phyloP scores from a whole-genome alignment of 2,329 filamentous ascomycete species.

The Pseudogymnoascus sp. region DNA sequence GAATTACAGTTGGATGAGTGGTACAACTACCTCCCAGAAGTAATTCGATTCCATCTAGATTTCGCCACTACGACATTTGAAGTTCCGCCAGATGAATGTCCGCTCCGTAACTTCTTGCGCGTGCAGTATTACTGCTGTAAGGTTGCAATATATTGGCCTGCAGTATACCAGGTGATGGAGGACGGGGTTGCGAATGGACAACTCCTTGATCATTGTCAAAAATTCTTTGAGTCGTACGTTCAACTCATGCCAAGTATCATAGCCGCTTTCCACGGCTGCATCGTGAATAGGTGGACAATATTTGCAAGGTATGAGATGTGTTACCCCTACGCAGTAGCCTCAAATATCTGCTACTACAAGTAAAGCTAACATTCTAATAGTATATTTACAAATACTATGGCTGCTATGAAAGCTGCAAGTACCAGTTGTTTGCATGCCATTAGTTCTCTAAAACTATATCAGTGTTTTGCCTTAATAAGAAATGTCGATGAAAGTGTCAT shows the following conservation, averaged over 20 bases:
- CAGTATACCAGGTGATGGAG: slow-evolving; percentile 19
- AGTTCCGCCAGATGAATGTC: neutral
- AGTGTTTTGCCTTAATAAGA: neutral
- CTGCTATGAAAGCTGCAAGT: neutral
- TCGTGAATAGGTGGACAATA: slow-evolving; percentile 14
- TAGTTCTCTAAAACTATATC: neutral
- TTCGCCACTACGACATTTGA: slow-evolving; percentile 9
- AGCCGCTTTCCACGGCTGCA: slow-evolving; percentile 13
- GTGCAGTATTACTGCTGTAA: slow-evolving; percentile 25
- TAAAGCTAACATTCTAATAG: neutral
- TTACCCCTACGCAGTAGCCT: neutral
- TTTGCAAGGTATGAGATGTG: slow-evolving; percentile 3
- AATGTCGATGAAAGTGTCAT: neutral
- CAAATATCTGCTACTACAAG: neutral
- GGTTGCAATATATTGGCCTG: slow-evolving; percentile 25
- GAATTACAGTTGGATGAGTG: slow-evolving; percentile 29
- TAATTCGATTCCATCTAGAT: slow-evolving; percentile 21
- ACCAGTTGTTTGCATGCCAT: neutral
- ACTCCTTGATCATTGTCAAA: slow-evolving; percentile 14
- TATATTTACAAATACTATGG: slow-evolving; percentile 8
- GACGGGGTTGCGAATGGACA: slow-evolving; percentile 8
- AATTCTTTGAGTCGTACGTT: slow-evolving; percentile 18
- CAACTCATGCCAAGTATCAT: slow-evolving; percentile 15
- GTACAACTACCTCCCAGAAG: slow-evolving; percentile 25
- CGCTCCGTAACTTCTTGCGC: slow-evolving; percentile 12